Conservation (phyloP, 2,329 filamentous ascomycete species). For the Ploettnerulaceae sp. region DNA sequence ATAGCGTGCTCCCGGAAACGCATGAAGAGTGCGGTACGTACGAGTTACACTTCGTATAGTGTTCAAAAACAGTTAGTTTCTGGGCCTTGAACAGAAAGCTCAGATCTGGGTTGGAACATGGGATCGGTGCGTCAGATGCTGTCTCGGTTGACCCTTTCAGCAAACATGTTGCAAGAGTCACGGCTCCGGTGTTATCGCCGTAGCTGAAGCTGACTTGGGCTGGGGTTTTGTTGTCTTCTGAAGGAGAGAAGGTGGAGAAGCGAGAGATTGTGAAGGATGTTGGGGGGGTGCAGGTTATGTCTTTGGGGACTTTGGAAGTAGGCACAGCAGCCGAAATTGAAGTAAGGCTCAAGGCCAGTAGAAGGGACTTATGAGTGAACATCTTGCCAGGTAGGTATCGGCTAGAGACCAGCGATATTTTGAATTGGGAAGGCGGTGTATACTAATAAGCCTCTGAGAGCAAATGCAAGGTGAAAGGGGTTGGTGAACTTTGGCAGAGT, state of each 20-base stretch:
- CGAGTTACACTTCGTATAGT: constrained; percentile 1
- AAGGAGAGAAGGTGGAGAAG: constrained; percentile 21
- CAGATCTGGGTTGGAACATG: constrained; percentile 12
- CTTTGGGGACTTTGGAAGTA: no score
- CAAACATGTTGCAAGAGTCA: neutral
- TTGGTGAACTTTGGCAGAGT: no score
- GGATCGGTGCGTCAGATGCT: neutral
- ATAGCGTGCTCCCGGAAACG: no score
- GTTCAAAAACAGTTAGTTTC: constrained; percentile 5
- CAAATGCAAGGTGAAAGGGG: no score
- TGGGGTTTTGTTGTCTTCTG: constrained; percentile 11
- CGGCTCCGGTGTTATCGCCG: constrained; percentile 2
- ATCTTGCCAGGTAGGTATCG: no score
- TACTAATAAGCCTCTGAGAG: no score
- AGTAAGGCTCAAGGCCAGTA: no score
- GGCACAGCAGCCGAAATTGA: no score
- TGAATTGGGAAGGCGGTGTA: no score
- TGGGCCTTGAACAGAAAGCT: constrained; percentile 6
- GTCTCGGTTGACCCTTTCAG: neutral
- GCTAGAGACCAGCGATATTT: no score
- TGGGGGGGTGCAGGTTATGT: no score
- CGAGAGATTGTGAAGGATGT: constrained; percentile 17
- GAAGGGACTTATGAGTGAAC: no score
- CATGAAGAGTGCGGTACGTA: constrained; percentile 5
- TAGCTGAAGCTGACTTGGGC: constrained; percentile 15